These are phyloP conservation scores for Verticillium zaregamsianum DNA, from an alignment of 2,329 filamentous ascomycete species.

Conservation along the genomic window DNA sequence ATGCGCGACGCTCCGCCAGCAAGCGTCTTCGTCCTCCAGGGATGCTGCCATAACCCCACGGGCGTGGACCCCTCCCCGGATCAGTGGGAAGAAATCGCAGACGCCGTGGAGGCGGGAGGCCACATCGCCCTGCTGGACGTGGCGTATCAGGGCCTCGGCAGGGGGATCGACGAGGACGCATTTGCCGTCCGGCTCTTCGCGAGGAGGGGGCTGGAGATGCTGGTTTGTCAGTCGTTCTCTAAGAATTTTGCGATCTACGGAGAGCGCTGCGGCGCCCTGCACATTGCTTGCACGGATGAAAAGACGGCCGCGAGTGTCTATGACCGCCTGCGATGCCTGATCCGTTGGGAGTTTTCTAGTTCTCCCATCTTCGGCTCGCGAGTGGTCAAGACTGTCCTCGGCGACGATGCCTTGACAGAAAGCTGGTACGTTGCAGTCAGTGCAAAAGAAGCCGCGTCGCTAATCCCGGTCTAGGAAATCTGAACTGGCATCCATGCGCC, in stretches of 20 bases:
- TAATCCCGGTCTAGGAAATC: background rate
- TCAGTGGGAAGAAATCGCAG: constrained; percentile 25
- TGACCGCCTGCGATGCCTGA: constrained; percentile 7
- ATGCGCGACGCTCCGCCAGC: constrained; percentile 18
- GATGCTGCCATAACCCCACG: constrained; percentile 32
- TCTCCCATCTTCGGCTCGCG: constrained; percentile 5
- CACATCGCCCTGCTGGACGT: constrained; percentile 30
- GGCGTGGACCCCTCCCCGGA: constrained; percentile 23
- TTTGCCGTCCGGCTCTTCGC: constrained; percentile 21
- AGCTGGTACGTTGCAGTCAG: background rate
- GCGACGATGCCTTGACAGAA: background rate
- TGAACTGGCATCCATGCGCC: constrained; percentile 2
- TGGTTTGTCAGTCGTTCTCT: constrained; percentile 31
- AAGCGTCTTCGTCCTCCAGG: constrained; percentile 30
- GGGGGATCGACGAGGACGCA: constrained; percentile 26
- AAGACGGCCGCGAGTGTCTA: constrained; percentile 6
- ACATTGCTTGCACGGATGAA: background rate
- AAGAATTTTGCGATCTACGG: constrained; percentile 34
- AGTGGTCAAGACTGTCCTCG: constrained; percentile 4
- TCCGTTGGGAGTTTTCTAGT: constrained; percentile 5
- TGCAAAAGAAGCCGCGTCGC: background rate
- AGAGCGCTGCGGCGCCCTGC: constrained; percentile 26
- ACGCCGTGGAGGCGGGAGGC: constrained; percentile 13
- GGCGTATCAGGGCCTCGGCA: constrained; percentile 31
- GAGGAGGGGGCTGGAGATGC: constrained; percentile 21